Evolutionary conservation across 495 filamentous ascomycete genomes (phyloP).

Genomic region (Hypomontagnella submonticulosa): DNA sequence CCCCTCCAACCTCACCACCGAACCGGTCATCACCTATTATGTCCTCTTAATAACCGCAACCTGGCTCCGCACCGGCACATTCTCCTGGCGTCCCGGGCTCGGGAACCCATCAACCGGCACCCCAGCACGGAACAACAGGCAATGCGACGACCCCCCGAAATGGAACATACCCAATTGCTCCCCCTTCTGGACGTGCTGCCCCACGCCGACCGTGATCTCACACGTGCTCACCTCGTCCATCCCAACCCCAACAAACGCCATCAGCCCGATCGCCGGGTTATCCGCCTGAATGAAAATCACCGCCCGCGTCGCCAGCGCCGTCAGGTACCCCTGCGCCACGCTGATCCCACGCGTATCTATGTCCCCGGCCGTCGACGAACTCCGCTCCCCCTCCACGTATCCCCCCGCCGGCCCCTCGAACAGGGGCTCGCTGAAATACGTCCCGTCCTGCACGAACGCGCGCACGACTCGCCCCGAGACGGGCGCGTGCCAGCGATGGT

Average conservation of each 20-base stretch:
- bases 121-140: slow-evolving; percentile 65
- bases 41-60: slow-evolving; percentile 57
- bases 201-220: slow-evolving; percentile 70
- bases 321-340: slow-evolving; percentile 68
- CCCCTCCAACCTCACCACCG: background rate
- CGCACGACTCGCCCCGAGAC: slow-evolving; percentile 68
- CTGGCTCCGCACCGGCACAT: slow-evolving; percentile 67
- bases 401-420: slow-evolving; percentile 56
- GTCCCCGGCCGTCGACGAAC: slow-evolving; percentile 30
- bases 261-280: slow-evolving; percentile 70
- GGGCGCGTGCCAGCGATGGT: slow-evolving; percentile 78
- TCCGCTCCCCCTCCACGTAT: slow-evolving; percentile 44
- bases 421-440: slow-evolving; percentile 74
- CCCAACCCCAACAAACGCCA: slow-evolving; percentile 72
- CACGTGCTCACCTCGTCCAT: slow-evolving; percentile 79
- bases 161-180: slow-evolving; percentile 79
- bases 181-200: slow-evolving; percentile 70
- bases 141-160: slow-evolving; percentile 74
- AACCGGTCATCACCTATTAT: slow-evolving; percentile 20
- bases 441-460: slow-evolving; percentile 67
- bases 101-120: slow-evolving; percentile 61
- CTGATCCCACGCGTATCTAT: slow-evolving; percentile 52
- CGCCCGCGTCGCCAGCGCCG: slow-evolving; percentile 67
- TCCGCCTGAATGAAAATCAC: slow-evolving; percentile 77
- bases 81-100: slow-evolving; percentile 57